These are phyloP conservation scores for Beverwykella pulmonaria DNA, from an alignment of 495 filamentous ascomycete genomes.

Conservation along the genomic window DNA sequence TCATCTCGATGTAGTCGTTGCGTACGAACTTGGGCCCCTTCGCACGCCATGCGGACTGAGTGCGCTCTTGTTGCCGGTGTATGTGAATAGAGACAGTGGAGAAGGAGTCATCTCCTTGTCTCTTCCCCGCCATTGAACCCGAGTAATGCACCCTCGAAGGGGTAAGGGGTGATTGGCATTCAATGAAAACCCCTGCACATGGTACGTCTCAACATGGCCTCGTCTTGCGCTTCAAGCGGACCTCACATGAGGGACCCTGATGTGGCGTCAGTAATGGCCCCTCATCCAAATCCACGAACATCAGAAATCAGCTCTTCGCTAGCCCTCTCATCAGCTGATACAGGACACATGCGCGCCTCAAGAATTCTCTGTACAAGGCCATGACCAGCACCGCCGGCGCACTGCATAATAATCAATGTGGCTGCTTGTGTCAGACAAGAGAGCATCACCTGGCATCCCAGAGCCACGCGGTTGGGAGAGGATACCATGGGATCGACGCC, in stretches of 20 bases:
- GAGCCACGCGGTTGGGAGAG: slow-evolving; percentile 29
- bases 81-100: neutral
- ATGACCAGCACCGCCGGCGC: slow-evolving; percentile 12
- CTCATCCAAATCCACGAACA: neutral
- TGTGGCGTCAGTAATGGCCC: slow-evolving; percentile 22
- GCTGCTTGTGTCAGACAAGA: slow-evolving; percentile 17
- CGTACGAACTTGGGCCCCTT: neutral
- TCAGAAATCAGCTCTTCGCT: slow-evolving; percentile 10
- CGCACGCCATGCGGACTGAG: neutral
- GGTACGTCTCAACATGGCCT: slow-evolving; percentile 10
- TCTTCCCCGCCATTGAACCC: slow-evolving; percentile 1
- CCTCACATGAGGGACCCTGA: neutral
- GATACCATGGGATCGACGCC: slow-evolving; percentile 30
- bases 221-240: slow-evolving; percentile 24
- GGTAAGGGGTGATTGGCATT: slow-evolving; percentile 21
- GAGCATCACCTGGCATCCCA: slow-evolving; percentile 31
- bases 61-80: neutral
- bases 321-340: slow-evolving; percentile 29
- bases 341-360: neutral
- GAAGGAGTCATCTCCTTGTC: neutral
- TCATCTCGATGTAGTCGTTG: slow-evolving; percentile 12
- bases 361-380: slow-evolving; percentile 14
- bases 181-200: slow-evolving; percentile 29
- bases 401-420: neutral
- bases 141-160: slow-evolving; percentile 24